These are phyloP conservation scores for Ruellia speciosa DNA, from an alignment of 305 asterid species.

Conservation along the genomic window DNA sequence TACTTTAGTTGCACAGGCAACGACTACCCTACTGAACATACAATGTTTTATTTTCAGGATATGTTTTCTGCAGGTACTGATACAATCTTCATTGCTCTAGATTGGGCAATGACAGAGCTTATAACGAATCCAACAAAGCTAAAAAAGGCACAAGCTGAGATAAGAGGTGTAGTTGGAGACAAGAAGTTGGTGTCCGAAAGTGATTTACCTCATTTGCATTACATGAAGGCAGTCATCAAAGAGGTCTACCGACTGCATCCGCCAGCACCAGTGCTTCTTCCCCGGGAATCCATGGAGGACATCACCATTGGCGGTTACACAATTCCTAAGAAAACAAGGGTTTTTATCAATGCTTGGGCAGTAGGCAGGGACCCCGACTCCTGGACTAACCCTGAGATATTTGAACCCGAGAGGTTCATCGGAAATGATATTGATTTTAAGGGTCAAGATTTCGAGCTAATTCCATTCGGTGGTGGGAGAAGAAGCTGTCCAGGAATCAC, in stretches of 20 bases:
- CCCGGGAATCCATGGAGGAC: conserved; percentile 44
- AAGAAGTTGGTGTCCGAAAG: conserved; percentile 26
- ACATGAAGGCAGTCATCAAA: conserved; percentile 50
- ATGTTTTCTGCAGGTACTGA: conserved; percentile 50
- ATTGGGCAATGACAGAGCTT: conserved; percentile 44
- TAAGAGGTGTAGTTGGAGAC: conserved; percentile 33
- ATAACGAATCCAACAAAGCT: conserved; percentile 30
- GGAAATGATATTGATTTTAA: conserved; percentile 36
- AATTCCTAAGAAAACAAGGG: conserved; percentile 38
- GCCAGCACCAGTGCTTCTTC: conserved; percentile 49
- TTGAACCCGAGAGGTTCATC: conserved; percentile 53
- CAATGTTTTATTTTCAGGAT: conserved; percentile 21
- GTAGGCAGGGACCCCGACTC: conserved; percentile 45
- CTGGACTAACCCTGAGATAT: conserved; percentile 46
- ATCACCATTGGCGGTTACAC: conserved; percentile 32
- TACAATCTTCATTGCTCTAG: conserved; percentile 34
- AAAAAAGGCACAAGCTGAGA: conserved; percentile 38
- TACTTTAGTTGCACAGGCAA: no score
- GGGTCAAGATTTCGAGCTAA: conserved; percentile 54
- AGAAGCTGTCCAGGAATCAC: conserved; percentile 46
- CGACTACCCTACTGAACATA: no score
- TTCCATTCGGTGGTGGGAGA: conserved; percentile 63
- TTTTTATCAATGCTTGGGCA: conserved; percentile 53
- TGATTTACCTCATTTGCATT: conserved; percentile 34
- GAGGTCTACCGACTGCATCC: conserved; percentile 50